Evolutionary conservation across 352 stramenopile genomes (phyloP).

Genomic region (Globisporangium radiosum): DNA sequence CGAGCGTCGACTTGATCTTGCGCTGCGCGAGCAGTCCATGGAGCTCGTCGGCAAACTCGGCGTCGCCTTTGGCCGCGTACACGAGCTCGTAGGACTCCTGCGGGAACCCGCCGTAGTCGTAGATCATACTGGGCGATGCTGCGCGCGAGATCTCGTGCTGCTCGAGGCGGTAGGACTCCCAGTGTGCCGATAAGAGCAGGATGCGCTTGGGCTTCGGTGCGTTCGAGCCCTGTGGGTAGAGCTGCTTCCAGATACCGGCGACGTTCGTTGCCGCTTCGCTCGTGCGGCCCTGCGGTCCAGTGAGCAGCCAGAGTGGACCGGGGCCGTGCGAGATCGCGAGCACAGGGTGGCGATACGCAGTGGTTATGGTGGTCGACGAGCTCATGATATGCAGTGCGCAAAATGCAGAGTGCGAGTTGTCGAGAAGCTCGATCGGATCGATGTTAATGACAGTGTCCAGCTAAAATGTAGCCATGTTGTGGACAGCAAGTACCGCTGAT

Average conservation of each 20-base stretch:
- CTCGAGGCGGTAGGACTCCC: conserved; percentile 44
- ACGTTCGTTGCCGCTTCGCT: conserved; percentile 33
- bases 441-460: no score
- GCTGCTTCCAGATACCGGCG: conserved; percentile 36
- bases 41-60: conserved; percentile 61
- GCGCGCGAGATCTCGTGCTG: conserved; percentile 53
- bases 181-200: conserved; percentile 85
- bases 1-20: conserved; percentile 46
- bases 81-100: conserved; percentile 71
- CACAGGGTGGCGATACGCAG: conserved; percentile 23
- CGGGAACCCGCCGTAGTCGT: conserved; percentile 88
- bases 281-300: conserved; percentile 27
- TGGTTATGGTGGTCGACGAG: neutral
- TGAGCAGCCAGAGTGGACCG: conserved; percentile 57
- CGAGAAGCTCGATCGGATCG: no score
- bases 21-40: conserved; percentile 37
- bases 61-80: conserved; percentile 67
- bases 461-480: no score
- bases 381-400: conserved; percentile 5
- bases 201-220: conserved; percentile 52
- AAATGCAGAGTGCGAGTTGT: no score
- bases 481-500: no score
- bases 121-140: conserved; percentile 59
- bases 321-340: conserved; percentile 56
- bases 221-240: conserved; percentile 23